Percentiles rank a stretch among this genome's conserved stretches.
Evolutionary conservation across 305 asterid species (phyloP).

Genomic region (Plantago lanceolata): DNA sequence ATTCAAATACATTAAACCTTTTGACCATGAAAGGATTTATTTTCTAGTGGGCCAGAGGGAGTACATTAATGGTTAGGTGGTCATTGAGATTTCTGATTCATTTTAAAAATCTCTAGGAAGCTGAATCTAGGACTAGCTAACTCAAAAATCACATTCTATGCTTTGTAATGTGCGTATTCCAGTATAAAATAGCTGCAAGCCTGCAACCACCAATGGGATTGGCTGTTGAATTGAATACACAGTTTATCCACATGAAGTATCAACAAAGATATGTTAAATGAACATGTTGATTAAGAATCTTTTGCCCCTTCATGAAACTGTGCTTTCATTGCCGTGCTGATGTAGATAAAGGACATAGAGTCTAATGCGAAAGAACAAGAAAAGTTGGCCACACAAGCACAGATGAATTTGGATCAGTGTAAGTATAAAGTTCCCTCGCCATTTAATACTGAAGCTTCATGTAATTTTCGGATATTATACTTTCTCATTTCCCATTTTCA

Average conservation of each 20-base stretch:
- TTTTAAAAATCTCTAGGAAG: background rate
- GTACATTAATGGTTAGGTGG: too few species aligned
- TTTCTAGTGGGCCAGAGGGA: too few species aligned
- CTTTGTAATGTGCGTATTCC: background rate
- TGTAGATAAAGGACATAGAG: conserved; percentile 87
- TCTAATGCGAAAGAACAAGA: conserved; percentile 64
- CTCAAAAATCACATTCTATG: too few species aligned
- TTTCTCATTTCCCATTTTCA: conserved; percentile 12
- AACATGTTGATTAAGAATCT: conserved; percentile 17
- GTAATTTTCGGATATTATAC: conserved; percentile 7
- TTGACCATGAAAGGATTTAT: too few species aligned
- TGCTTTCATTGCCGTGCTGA: conserved; percentile 23
- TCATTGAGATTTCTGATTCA: too few species aligned
- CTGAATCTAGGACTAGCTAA: background rate
- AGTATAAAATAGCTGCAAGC: conserved; percentile 6
- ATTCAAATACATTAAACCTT: too few species aligned
- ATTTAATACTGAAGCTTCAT: conserved; percentile 16
- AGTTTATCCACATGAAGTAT: too few species aligned
- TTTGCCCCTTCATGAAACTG: conserved; percentile 19
- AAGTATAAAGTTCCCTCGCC: conserved; percentile 31
- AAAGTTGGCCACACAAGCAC: conserved; percentile 65
- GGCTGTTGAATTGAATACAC: background rate
- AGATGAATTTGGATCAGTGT: conserved; percentile 48
- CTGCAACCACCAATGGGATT: conserved; percentile 11
- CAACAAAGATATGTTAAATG: conserved; percentile 3